Evolutionary conservation across 2,329 filamentous ascomycete genomes (phyloP), one percentile per base, ranked within the genome.

Genomic region (Curvularia spicifera): DNA sequence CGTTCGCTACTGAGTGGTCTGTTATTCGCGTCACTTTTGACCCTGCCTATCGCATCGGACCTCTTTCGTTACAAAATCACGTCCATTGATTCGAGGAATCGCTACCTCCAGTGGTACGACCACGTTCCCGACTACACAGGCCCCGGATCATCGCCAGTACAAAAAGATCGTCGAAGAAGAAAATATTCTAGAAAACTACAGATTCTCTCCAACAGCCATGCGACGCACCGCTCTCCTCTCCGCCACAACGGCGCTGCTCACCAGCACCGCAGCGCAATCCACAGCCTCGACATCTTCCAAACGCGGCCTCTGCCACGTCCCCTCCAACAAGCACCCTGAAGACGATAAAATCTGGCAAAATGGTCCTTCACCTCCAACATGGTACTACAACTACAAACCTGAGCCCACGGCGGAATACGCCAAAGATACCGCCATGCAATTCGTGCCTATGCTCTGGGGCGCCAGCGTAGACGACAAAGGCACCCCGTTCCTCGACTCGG

Each of bases 371-470:
- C 84, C 87, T 42, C 77, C 94, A 54, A 89, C 87, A 3, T 95
- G 91, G 91, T 95, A 95, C 81, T 95, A 94, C 83, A 94, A 93
- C 80, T 95, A 93, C 76, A 76, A 78, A 26, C 70, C 81, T 20
- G 71, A 75, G 3, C 89, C 90, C 1, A 85, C 87, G 0, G 61
- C 81, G 0, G 78, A 78, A 42, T 88, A 83, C 71, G 64, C 75
- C 40, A 70, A 69, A 43, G 40, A 61, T 55, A n/a, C 57, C 4
- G 24, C 49, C 26, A 85, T 94, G 66, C 83, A 91, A 73, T 95
- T 91, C 75, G 87, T 94, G 1, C 91, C 91, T 50, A 92, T 93
- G 90, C 84, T 93, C 59, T 94, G 89, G 88, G 89, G 89, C 31
- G 79, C 85, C 9, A 58, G 76, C 0, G 71, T 61, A 46, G 63